Evolutionary conservation across 208 protist species (phyloP).

Genomic region (Wallacemonas rigidus): DNA sequence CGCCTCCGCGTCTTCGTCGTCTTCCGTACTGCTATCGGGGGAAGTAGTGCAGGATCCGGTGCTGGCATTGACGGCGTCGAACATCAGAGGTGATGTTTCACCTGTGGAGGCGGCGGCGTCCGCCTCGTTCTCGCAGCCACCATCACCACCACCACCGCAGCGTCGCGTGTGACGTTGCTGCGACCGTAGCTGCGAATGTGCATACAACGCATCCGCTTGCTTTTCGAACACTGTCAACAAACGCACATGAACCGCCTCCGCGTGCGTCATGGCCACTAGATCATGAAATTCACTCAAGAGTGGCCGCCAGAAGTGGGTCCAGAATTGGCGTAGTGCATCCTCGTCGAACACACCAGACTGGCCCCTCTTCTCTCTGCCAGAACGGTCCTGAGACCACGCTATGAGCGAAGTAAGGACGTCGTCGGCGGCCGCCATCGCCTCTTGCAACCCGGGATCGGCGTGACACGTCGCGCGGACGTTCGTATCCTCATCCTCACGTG

Average conservation of each 20-base stretch:
- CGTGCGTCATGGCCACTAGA: slow-evolving; percentile 48
- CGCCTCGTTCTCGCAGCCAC: neutral
- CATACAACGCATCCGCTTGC: slow-evolving; percentile 31
- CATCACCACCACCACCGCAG: neutral
- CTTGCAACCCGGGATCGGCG: neutral
- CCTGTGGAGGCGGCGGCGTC: neutral
- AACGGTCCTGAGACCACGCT: neutral
- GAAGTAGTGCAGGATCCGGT: too few species aligned
- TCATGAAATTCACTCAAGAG: slow-evolving; percentile 37
- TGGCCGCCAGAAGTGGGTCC: slow-evolving; percentile 6
- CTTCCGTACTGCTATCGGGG: neutral
- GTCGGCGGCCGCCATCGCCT: neutral
- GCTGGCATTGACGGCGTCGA: too few species aligned
- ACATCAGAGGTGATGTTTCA: too few species aligned
- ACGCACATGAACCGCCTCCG: slow-evolving; percentile 42
- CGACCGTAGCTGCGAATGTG: slow-evolving; percentile 17
- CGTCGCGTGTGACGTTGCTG: neutral
- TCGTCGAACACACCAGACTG: neutral
- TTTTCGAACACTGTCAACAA: slow-evolving; percentile 32
- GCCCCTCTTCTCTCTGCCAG: too few species aligned
- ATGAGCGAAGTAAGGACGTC: neutral
- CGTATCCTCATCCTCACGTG: neutral
- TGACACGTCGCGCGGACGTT: neutral
- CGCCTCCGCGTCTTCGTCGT: neutral
- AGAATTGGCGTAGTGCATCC: neutral